Percentiles rank a stretch among this genome's conserved stretches.
Conservation (phyloP, 176 grass and related monocot genomes). For the Saccharum officinarum region DNA sequence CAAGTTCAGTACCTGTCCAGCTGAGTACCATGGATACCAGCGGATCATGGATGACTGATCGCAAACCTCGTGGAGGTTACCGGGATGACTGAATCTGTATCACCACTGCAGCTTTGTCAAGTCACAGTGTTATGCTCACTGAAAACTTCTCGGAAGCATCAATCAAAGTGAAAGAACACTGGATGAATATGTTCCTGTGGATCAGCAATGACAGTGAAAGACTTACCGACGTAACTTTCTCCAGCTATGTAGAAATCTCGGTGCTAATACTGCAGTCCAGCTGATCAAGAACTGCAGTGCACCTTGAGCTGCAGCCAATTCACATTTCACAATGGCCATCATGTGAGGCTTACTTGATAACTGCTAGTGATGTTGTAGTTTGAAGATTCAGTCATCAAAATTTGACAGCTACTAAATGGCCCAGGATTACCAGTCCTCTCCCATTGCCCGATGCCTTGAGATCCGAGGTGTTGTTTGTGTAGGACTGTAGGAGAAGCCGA, state of each 20-base stretch:
- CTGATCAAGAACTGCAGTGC: slow-evolving; percentile 68
- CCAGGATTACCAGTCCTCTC: slow-evolving; percentile 68
- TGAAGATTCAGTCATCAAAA: background rate
- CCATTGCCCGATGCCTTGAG: slow-evolving; percentile 63
- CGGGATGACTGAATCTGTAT: slow-evolving; percentile 89
- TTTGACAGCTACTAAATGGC: background rate
- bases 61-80: slow-evolving; percentile 81
- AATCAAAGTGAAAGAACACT: background rate
- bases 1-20: slow-evolving; percentile 60
- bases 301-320: slow-evolving; percentile 67
- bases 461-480: slow-evolving; percentile 61
- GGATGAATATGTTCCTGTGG: background rate
- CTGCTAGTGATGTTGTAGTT: background rate
- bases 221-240: slow-evolving; percentile 85
- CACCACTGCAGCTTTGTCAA: slow-evolving; percentile 54
- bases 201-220: background rate
- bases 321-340: background rate
- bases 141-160: background rate
- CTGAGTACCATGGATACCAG: slow-evolving; percentile 97
- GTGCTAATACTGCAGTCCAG: slow-evolving; percentile 71
- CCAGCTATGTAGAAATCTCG: slow-evolving; percentile 76
- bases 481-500: slow-evolving; percentile 74
- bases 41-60: slow-evolving; percentile 72
- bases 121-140: background rate
- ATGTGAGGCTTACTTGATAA: background rate